Base-by-base conservation (phyloP, 306 rosid species). In the Medicago truncatula region DNA sequence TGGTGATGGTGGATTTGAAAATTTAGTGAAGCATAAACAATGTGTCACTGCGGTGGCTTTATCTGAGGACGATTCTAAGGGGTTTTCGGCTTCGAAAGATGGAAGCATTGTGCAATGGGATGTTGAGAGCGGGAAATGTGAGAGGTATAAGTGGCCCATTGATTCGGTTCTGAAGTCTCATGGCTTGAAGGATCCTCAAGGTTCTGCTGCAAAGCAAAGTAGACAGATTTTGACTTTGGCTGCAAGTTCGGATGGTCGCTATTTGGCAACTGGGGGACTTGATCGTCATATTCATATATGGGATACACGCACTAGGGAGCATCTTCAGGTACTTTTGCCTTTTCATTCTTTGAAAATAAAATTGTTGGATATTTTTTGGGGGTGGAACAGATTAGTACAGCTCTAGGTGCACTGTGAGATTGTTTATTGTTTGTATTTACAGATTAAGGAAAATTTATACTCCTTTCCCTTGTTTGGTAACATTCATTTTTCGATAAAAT, bases 241-340 rank as follows among this genome's bases (percentile, higher is more conserved):
- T 16, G 89, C 84, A 49, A 95, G 97, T 74, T 90, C 99, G 1
- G 99, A 95, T 77, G 91, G 97, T 59, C 89, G 96, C 41, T 95
- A 92, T 85, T 89, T 95, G 84, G 89, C 97, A 1, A 88, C 90
- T 20, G 99, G 97, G 10, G 99, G 99, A 23, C 86, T 89, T 52
- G 99, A 95, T 74, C 93, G 97, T n/a, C 99, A 95, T 81, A 68
- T 95, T 82, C 99, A 95, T 90, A 67, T 95, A 70, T 95, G 99
- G 99, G 99, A 95, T 84, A 88, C 92, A 8, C 92, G 99, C 44
- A 86, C 97, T 39, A 76, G 93, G 70, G 92, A 88, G 76, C 97
- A 95, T 89, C 68, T 95, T 81, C 92, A 89, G 98, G 98, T 95
- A 38, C 50, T 16, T 34, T 34, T 71, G 62, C 49, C 50, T 74